These are phyloP conservation scores for Escovopsis sp. DNA, from an alignment of 2,329 filamentous ascomycete genomes.

Conservation along the genomic window DNA sequence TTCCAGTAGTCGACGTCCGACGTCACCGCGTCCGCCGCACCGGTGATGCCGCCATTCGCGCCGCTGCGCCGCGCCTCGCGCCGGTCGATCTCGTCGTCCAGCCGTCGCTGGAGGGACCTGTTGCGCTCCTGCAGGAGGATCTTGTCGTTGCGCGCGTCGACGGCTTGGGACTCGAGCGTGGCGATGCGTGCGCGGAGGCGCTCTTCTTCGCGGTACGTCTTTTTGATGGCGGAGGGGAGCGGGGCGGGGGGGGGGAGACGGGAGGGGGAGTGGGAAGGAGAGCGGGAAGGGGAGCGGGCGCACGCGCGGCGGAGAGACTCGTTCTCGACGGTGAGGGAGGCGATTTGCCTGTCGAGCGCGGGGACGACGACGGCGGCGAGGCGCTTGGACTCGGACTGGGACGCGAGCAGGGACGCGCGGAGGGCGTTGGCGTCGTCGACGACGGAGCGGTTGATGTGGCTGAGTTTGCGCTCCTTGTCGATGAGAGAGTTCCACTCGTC, in stretches of 20 bases:
- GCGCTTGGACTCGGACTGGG: constrained; percentile 21
- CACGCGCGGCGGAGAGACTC: constrained; percentile 21
- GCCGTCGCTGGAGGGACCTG: constrained; percentile 18
- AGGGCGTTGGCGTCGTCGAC: constrained; percentile 17
- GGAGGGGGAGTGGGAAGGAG: constrained; percentile 14
- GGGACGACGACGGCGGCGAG: constrained; percentile 18
- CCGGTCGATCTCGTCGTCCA: constrained; percentile 8
- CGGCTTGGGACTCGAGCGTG: constrained; percentile 21
- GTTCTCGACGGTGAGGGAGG: constrained; percentile 23
- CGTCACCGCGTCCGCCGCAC: constrained; percentile 17
- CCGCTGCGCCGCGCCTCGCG: constrained; percentile 13
- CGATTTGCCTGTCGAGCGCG: constrained; percentile 22
- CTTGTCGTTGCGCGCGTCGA: constrained; percentile 20
- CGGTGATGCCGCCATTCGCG: too few relatives aligned
- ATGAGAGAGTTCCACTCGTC: constrained; percentile 23
- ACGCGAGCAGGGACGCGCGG: constrained; percentile 19
- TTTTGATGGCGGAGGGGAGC: constrained; percentile 1
- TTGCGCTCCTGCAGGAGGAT: constrained; percentile 18
- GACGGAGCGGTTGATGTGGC: constrained; percentile 20
- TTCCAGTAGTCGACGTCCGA: constrained; percentile 21
- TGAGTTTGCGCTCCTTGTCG: constrained; percentile 20
- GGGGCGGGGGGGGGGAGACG: too few relatives aligned
- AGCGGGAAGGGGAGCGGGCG: constrained; percentile 18
- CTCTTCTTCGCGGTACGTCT: constrained; percentile 17
- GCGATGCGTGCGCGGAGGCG: constrained; percentile 18